Conservation (phyloP, 192 early-diverging fungal species). For the Coemansia sp. region DNA sequence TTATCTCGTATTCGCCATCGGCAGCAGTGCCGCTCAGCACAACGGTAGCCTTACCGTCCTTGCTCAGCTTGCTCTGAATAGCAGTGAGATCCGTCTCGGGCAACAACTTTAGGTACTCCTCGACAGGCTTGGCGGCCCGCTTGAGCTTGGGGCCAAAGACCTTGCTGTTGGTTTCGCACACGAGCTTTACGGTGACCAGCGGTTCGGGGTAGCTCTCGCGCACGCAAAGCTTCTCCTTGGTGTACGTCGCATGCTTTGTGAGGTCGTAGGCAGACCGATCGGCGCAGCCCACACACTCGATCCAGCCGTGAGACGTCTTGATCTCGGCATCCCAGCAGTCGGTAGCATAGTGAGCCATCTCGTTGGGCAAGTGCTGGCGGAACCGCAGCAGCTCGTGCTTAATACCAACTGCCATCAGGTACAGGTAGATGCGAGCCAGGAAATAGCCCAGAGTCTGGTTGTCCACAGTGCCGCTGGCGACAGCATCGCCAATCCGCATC, state of each 20-base stretch:
- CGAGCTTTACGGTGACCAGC: conserved; percentile 67
- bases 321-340: conserved; percentile 99
- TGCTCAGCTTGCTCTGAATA: conserved; percentile 38
- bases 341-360: conserved; percentile 99
- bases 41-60: conserved; percentile 29
- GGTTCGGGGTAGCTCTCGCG: conserved; percentile 85
- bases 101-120: conserved; percentile 66
- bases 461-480: conserved; percentile 80
- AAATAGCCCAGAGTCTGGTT: conserved; percentile 99
- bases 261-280: conserved; percentile 98
- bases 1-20: conserved; percentile 43
- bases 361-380: conserved; percentile 98
- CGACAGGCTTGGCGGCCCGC: conserved; percentile 85
- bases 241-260: conserved; percentile 82
- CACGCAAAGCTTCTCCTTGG: conserved; percentile 93
- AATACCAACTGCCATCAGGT: conserved; percentile 88
- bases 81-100: conserved; percentile 58
- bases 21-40: conserved; percentile 22
- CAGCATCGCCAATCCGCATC: conserved; percentile 90
- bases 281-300: conserved; percentile 99
- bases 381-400: conserved; percentile 83
- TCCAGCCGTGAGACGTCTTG: conserved; percentile 92
- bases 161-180: conserved; percentile 90
- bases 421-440: conserved; percentile 89
- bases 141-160: conserved; percentile 92